Conservation (phyloP, 768 basidiomycete genomes). For the Russula foetens region DNA sequence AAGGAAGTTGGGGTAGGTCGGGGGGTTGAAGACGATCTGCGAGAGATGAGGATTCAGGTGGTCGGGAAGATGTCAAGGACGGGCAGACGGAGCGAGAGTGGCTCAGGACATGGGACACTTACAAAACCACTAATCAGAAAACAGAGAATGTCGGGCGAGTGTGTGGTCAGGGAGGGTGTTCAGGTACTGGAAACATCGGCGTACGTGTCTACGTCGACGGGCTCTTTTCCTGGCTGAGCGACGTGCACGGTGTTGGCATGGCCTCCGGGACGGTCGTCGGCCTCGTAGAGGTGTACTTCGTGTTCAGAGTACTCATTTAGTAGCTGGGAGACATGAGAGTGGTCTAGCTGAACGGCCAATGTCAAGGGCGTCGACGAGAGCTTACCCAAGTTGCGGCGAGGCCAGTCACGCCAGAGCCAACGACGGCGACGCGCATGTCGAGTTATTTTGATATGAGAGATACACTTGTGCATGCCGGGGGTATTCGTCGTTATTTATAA, state of each 20-base stretch:
- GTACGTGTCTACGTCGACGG: conserved; percentile 62
- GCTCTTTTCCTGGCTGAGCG: conserved; percentile 30
- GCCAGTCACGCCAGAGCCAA: conserved; percentile 76
- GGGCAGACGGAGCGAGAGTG: too few relatives aligned
- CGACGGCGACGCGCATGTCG: conserved; percentile 56
- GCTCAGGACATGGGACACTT: too few relatives aligned
- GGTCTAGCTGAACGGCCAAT: not conserved
- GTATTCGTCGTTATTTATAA: too few relatives aligned
- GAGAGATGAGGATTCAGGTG: not conserved
- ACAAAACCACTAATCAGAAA: not conserved
- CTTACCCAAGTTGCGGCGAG: conserved; percentile 67
- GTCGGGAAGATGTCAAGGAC: too few relatives aligned
- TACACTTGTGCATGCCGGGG: too few relatives aligned
- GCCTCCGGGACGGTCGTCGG: conserved; percentile 58
- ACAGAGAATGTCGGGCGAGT: too few relatives aligned
- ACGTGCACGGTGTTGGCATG: conserved; percentile 70
- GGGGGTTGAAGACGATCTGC: conserved; percentile 70
- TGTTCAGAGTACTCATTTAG: conserved; percentile 69
- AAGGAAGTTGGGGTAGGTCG: conserved; percentile 73
- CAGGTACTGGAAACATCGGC: conserved; percentile 23
- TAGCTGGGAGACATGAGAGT: conserved; percentile 31
- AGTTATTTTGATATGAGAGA: too few relatives aligned
- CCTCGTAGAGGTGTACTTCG: conserved; percentile 68
- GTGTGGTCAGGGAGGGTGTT: not conserved
- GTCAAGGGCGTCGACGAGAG: not conserved